These are phyloP conservation scores for Pythium monospermum DNA, from an alignment of 352 stramenopile species.

Conservation along the genomic window DNA sequence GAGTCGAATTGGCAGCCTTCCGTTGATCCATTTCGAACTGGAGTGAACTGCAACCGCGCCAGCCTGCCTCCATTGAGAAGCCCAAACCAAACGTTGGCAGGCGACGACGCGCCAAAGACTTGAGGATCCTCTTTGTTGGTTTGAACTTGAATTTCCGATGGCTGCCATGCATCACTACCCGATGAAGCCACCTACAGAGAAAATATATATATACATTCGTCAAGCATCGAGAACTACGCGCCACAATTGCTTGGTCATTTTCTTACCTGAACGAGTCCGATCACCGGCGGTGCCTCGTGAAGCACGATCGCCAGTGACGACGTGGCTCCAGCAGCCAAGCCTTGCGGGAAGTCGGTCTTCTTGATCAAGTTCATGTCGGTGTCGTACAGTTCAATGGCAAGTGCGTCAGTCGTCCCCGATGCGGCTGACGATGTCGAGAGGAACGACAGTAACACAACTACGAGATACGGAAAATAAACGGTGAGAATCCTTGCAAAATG, in stretches of 20 bases:
- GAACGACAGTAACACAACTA: conserved; percentile 15
- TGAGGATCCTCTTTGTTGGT: conserved; percentile 9
- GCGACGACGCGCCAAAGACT: conserved; percentile 7
- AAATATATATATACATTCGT: neutral
- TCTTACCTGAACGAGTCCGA: neutral
- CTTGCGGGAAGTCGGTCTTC: neutral
- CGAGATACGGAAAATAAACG: neutral
- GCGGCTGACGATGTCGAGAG: neutral
- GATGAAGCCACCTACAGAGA: conserved; percentile 6
- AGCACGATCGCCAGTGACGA: conserved; percentile 10
- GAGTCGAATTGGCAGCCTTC: conserved; percentile 8
- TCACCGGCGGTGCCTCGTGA: neutral
- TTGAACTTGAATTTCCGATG: conserved; percentile 19
- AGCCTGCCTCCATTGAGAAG: neutral
- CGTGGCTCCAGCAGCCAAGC: neutral
- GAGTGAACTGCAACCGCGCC: conserved; percentile 7
- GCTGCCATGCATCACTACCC: conserved; percentile 11
- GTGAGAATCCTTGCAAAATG: too few species aligned
- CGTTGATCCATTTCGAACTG: neutral
- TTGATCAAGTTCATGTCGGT: conserved; percentile 9
- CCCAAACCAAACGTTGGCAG: conserved; percentile 5
- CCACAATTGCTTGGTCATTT: neutral
- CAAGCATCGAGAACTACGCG: neutral
- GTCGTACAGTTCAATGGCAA: conserved; percentile 17
- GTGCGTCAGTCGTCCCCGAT: neutral